Base-by-base conservation (phyloP, 768 basidiomycete genomes). In the Amylocystis lapponica region DNA sequence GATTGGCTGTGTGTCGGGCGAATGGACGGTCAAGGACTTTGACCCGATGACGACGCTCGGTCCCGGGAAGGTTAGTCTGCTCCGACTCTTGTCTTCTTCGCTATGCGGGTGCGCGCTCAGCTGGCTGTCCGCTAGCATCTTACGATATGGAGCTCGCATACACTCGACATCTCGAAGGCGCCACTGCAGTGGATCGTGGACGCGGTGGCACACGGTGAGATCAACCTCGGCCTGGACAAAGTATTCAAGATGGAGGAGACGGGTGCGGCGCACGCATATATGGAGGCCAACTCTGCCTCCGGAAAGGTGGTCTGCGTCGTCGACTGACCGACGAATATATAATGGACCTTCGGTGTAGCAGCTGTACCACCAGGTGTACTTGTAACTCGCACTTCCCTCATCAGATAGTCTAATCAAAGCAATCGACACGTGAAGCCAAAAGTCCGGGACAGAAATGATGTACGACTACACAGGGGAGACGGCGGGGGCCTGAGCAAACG, bases 241-340 rank as follows among this genome's bases (percentile, higher is more conserved):
- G 39, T 40, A 4, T 40, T 40, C 39, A 40, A 31, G 17, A 40
- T 40, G 39, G 39, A 40, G 29, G 39, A 40, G 39, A 40, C 39
- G n/a, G 39, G 23, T 11, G 26, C 22, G 17, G 39, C 39, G 27
- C 39, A 40, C 27, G 27, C 22, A 17, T 40, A 40, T 29, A 40
- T 40, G 39, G 39, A 40, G 20, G 27, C 39, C 9, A 40, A 40
- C 27, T 30, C 26, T 12, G 39, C 39, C 7, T 26, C 39, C 8
- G 39, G 39, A 10, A 40, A 40, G 39, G 39, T 40, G 5, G 39
- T 40, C 39, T 40, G 39, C 17, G 10, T 40, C 26, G 39, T 40
- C 16, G 39, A 40, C n/a, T n/a, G n/a, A n/a, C n/a, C n/a, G n/a
- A n/a, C n/a, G n/a, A n/a, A n/a, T n/a, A n/a, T n/a, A n/a, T n/a